phyloP scores from a whole-genome alignment of 768 basidiomycete species.

The Trametes sanguinea region DNA sequence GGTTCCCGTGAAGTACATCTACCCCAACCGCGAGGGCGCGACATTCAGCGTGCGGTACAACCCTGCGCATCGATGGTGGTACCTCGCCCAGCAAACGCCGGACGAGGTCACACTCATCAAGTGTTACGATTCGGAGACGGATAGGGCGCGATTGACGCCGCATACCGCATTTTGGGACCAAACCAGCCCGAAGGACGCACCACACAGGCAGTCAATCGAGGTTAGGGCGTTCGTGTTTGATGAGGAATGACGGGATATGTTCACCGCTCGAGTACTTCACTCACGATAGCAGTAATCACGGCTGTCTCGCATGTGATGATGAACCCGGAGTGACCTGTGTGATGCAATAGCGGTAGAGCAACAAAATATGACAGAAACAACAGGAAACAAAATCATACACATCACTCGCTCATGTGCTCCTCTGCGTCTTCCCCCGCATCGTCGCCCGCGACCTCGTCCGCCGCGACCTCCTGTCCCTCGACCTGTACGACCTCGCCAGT shows the following conservation, averaged over 20 bases:
- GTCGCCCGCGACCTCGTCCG: slow-evolving; percentile 38
- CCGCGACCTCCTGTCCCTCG: slow-evolving; percentile 44
- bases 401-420: slow-evolving; percentile 34
- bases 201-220: slow-evolving; percentile 47
- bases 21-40: slow-evolving; percentile 37
- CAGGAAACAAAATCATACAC: slow-evolving; percentile 10
- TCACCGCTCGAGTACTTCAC: not conserved
- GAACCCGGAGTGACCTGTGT: slow-evolving; percentile 7
- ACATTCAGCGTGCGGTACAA: slow-evolving; percentile 40
- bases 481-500: slow-evolving; percentile 65
- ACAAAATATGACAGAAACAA: slow-evolving; percentile 3
- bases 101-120: slow-evolving; percentile 48
- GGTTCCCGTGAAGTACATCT: slow-evolving; percentile 39
- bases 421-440: slow-evolving; percentile 37
- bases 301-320: not conserved
- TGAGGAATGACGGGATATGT: slow-evolving; percentile 29
- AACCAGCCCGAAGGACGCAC: slow-evolving; percentile 37
- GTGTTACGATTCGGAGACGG: slow-evolving; percentile 46
- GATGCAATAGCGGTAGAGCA: not conserved
- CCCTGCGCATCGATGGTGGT: slow-evolving; percentile 42
- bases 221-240: slow-evolving; percentile 47
- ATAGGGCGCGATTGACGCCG: slow-evolving; percentile 44
- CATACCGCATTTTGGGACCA: slow-evolving; percentile 45
- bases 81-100: slow-evolving; percentile 41
- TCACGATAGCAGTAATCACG: not conserved